A percentile compares a stretch with the other conserved stretches of the same genome.
These are phyloP conservation scores for Trichosanthes cucumerina DNA, from an alignment of 306 rosid species.

Conservation along the genomic window DNA sequence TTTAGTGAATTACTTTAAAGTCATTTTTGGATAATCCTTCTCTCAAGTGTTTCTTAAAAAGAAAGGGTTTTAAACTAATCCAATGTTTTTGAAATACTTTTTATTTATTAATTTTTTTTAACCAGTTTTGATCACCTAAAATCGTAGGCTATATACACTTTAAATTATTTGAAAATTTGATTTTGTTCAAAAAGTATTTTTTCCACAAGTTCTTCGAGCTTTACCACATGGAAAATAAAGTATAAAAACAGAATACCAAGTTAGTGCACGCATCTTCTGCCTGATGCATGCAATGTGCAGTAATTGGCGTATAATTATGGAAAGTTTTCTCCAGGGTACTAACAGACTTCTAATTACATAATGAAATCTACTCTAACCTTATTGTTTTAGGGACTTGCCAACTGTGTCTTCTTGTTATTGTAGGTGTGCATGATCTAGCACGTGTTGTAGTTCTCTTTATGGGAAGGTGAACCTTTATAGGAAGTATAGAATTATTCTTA, in stretches of 20 bases:
- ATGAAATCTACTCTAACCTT: neutral
- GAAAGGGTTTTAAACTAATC: no score
- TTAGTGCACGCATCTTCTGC: neutral
- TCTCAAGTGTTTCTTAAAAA: no score
- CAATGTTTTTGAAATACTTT: no score
- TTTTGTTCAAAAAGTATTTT: no score
- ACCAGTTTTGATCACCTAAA: no score
- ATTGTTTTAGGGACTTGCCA: neutral
- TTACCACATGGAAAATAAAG: neutral
- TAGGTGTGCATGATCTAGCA: neutral
- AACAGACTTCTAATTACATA: neutral
- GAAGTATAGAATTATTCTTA: neutral
- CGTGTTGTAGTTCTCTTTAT: neutral
- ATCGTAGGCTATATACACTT: no score
- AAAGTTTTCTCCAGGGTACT: neutral
- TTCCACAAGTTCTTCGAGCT: no score
- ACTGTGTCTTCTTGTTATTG: neutral
- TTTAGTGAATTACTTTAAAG: no score
- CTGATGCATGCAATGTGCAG: neutral
- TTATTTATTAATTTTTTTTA: no score
- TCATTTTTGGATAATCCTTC: no score
- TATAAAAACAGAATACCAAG: neutral
- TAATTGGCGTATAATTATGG: neutral
- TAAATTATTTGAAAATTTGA: no score
- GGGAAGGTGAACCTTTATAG: neutral